Base-by-base conservation (phyloP, 768 basidiomycete genomes). In the Sistotremastrum niveocremeum region DNA sequence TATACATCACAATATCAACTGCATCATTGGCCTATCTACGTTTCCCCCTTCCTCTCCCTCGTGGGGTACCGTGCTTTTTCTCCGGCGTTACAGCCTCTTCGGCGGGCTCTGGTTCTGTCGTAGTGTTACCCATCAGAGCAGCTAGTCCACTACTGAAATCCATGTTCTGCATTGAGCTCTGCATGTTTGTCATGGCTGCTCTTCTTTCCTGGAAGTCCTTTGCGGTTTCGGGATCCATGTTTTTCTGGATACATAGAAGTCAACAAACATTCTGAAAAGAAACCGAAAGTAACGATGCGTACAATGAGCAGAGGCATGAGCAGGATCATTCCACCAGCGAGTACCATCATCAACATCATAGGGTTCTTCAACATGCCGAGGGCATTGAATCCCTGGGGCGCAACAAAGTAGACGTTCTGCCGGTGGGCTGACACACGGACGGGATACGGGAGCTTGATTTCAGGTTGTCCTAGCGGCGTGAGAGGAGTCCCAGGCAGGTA, bases 281-380 rank as follows among this genome's bases (percentile, higher is more conserved):
- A 10, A 34, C 28, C 30, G 10, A 10, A 7, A 35, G 12, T 12
- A 42, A 28, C 6, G n/a, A 38, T 11, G 47, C 66, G 41, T 56
- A 85, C 85, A 72, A 81, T 81, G 45, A 88, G 60, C 56, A 82
- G 85, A 4, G 84, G 85, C 74, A 76, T 79, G 28, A 69, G 73
- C 30, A 88, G 60, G 65, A 83, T 72, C 73, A 85, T 73, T 42
- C 62, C 65, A 35, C 72, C 84, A 39, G 72, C 80, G 51, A 72
- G 61, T 32, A 76, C 69, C 77, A 84, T 82, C 59, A 87, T 70
- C 48, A 89, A 62, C 70, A 84, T 82, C 85, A 89, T 87, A 5
- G 85, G 85, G 57, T 77, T 89, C 47, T 79, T 74, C 55, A 89
- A 66, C 81, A 89, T 86, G 44, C 67, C 75, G 47, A 81, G 46